These are phyloP conservation scores for Penicillium sp. DNA, from an alignment of 2,329 filamentous ascomycete genomes.

Conservation along the genomic window DNA sequence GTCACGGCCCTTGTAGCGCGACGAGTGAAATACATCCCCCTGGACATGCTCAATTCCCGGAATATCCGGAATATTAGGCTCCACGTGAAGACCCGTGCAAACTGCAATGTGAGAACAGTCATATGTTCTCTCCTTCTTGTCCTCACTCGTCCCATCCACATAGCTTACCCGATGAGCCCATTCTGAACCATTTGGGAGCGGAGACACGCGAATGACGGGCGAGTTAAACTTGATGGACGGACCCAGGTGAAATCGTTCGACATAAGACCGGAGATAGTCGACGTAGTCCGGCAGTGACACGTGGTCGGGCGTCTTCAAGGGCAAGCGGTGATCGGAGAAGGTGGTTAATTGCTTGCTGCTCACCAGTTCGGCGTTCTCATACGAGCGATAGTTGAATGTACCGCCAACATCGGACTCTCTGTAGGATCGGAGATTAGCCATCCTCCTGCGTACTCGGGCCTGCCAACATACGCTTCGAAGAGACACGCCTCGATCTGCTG, in stretches of 20 bases:
- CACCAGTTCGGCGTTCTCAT: conserved; percentile 14
- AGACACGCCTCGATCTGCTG: conserved; percentile 12
- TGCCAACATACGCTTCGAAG: conserved; percentile 9
- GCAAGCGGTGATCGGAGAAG: conserved; percentile 16
- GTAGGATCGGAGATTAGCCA: not conserved
- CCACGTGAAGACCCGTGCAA: conserved; percentile 14
- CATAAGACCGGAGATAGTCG: conserved; percentile 14
- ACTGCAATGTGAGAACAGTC: conserved; percentile 14
- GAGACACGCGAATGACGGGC: conserved; percentile 9
- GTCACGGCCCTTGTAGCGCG: conserved; percentile 10
- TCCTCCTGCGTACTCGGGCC: not conserved
- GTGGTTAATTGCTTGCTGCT: conserved; percentile 15
- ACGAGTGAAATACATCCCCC: conserved; percentile 15
- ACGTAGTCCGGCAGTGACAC: conserved; percentile 13
- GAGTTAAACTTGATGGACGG: conserved; percentile 10
- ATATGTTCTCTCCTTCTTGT: not conserved
- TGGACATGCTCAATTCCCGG: conserved; percentile 12
- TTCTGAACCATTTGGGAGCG: conserved; percentile 1
- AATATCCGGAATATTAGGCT: conserved; percentile 13
- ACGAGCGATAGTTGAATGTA: conserved; percentile 15
- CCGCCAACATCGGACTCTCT: conserved; percentile 12
- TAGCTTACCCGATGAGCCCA: conserved; percentile 14
- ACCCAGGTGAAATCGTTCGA: conserved; percentile 9
- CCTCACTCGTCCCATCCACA: not conserved
- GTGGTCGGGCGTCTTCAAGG: conserved; percentile 10